Conservation (phyloP, 2,329 filamentous ascomycete genomes). For the Aspergillus costaricaensis region DNA sequence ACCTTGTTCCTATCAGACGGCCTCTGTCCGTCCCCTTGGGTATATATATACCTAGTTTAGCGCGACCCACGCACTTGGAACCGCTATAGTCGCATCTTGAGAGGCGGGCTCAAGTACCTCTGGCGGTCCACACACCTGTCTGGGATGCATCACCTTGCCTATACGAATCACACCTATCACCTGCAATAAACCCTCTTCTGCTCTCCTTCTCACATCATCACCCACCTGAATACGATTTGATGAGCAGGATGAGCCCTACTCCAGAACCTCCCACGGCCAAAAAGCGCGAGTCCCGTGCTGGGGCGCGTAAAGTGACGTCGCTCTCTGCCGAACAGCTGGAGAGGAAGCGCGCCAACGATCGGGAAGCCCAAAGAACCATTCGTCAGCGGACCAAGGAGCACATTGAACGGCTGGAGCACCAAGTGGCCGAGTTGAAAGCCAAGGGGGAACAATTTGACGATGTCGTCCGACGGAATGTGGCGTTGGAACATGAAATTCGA, state of each 20-base stretch:
- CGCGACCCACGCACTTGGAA: conserved; percentile 27
- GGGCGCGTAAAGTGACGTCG: conserved; percentile 59
- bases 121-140: conserved; percentile 11
- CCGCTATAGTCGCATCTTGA: conserved; percentile 22
- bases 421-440: conserved; percentile 54
- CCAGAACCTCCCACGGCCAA: conserved; percentile 24
- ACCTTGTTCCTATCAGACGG: conserved; percentile 14
- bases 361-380: conserved; percentile 62
- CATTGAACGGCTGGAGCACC: conserved; percentile 59
- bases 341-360: conserved; percentile 61
- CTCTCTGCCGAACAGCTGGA: conserved; percentile 61
- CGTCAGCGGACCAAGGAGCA: conserved; percentile 61
- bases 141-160: conserved; percentile 19
- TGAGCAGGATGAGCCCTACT: conserved; percentile 28
- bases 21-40: conserved; percentile 10
- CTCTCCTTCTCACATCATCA: conserved; percentile 1
- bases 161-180: conserved; percentile 13
- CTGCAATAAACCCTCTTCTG: conserved; percentile 9
- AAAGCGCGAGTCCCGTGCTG: conserved; percentile 52
- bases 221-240: conserved; percentile 1
- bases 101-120: conserved; percentile 13
- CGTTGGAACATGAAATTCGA: conserved; percentile 58
- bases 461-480: conserved; percentile 55
- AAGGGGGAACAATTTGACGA: conserved; percentile 55
- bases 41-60: conserved; percentile 21